A percentile compares a stretch with the other conserved stretches of the same genome.
Evolutionary conservation across 257 asterid species (phyloP).

Genomic region (Paulownia fortunei): DNA sequence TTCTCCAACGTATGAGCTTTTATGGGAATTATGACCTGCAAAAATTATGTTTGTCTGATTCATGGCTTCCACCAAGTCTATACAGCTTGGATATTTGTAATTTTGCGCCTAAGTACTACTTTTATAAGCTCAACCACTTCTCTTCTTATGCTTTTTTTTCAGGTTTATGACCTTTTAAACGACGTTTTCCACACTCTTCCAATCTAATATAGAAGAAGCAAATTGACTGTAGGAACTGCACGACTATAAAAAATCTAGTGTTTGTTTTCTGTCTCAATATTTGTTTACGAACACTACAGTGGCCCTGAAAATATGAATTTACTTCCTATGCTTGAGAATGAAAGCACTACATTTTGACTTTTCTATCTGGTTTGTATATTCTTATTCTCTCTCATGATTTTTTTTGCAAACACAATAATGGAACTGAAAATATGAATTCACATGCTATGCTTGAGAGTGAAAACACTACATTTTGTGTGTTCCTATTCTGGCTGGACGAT

Average conservation of each 20-base stretch:
- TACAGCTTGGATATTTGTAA: background rate
- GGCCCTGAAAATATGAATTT: background rate
- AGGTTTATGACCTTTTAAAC: background rate
- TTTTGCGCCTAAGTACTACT: background rate
- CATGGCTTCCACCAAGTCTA: constrained; percentile 12
- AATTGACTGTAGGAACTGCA: background rate
- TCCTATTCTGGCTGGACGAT: background rate
- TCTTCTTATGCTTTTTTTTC: background rate
- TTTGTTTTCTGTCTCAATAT: background rate
- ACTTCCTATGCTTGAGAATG: background rate
- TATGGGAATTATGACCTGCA: constrained; percentile 9
- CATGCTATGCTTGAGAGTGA: constrained; percentile 19
- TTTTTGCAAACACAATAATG: background rate
- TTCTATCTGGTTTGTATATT: background rate
- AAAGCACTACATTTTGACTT: background rate
- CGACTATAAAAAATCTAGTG: background rate
- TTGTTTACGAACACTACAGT: background rate
- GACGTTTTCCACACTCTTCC: background rate
- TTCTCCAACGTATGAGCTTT: background rate
- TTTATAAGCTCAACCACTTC: constrained; percentile 21
- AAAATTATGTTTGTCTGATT: background rate
- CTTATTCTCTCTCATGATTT: background rate
- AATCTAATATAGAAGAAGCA: background rate
- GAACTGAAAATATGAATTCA: background rate
- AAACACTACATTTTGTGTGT: background rate